Base-by-base conservation (phyloP, 345 rosid species). In the Aethionema arabicum region DNA sequence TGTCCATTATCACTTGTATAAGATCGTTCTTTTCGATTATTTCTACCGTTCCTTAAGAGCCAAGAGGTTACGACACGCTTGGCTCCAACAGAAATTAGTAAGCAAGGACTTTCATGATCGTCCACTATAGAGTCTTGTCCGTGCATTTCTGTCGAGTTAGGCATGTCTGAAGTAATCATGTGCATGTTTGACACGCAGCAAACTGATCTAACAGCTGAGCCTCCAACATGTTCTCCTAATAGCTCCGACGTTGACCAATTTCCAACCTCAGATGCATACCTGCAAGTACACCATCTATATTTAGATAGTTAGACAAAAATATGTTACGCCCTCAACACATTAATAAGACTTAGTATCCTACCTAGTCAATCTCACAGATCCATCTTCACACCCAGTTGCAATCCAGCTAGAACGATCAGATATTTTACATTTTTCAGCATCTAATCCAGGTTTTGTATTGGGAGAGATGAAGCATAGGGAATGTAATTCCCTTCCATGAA, bases 311-410 rank as follows among this genome's bases (percentile, higher is more conserved):
- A 39, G 8, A 39, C 32, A 49, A 52, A 35, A 13, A 38, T 38
- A 46, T 52, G 12, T 4, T 15, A 48, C 5, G 8, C 47, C 44
- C 14, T 14, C 49, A 50, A 30, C 32, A 21, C 27, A 21, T 37
- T 35, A 42, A 64, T 21, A 61, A 54, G 32, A 56, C 44, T 42
- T 42, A 67, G 30, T 5, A 70, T 39, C 69, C 58, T 76, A 92
- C 98, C 89, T 80, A 43, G 95, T 90, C 83, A 93, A 74, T 75
- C 99, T 85, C 70, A 93, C 97, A 52, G 96, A 85, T 76, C 99
- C 97, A 82, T 90, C 97, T 79, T 93, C 97, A 79, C 96, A 90
- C 31, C 99, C 97, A 67, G 99, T 87, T 51, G 88, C 88, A 78
- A 93, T 73, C 97, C 99, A 93, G 70, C 85, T 83, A 33, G 83